Evolutionary conservation across 2,329 filamentous ascomycete species (phyloP), one percentile per base, ranked within the genome.

Genomic region (Penicillium sp.): DNA sequence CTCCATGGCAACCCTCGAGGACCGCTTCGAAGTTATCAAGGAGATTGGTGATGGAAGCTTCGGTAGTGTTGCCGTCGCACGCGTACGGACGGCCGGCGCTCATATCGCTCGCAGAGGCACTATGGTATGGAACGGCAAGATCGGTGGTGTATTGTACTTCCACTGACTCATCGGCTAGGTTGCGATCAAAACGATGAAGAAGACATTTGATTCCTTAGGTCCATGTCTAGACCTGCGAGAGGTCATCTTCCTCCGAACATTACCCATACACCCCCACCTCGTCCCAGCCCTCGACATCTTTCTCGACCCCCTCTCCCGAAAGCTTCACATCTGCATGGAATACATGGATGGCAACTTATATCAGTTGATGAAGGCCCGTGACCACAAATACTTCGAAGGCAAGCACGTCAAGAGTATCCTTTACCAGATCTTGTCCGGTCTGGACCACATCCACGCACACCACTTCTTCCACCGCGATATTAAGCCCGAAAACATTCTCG

Each of bases 121-220:
- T 56, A 85, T 97, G 81, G 93, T 97, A 86, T 82, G 87, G 81
- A 61, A 48, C 53, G 16, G 20, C 48, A 26, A 49, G 14, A 22
- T 56, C 56, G 49, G 48, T 50, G 46, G 54, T 51, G 39, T 39
- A 9, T 31, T 45, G n/a, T 20, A 20, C 24, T 39, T 42, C 40
- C 48, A 60, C 65, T 48, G 62, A 61, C 59, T 55, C 54, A 40
- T 55, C 31, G 5, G 38, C 32, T 57, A 97, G 94, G 89, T 99
- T 68, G 94, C 94, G 42, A 97, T 99, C 78, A 99, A 99, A 79
- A 97, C 94, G 6, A 99, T 99, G 94, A 99, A 99, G 83, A 99
- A 99, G 84, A 92, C 89, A 0, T 99, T 97, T 68, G 92, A 97
- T 67, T 96, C 90, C 2, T 92, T 97, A 71, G 79, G 85, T 16